Evolutionary conservation across 768 basidiomycete species (phyloP), one percentile per base, ranked within the genome.

Genomic region (Fomitopsis pulvina): DNA sequence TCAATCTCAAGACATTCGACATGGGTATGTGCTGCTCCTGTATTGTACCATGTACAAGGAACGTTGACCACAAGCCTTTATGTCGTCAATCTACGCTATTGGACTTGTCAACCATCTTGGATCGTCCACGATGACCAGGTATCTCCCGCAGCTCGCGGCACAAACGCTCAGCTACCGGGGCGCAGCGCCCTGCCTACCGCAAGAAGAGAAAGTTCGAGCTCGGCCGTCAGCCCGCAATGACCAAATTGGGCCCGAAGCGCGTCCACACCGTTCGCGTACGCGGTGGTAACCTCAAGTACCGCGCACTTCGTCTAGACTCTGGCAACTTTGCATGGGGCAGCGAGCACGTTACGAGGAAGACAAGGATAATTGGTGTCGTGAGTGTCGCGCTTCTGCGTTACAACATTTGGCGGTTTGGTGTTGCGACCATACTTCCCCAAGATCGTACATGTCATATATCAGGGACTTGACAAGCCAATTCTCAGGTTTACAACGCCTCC

Each of bases 191-290:
- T 62, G 83, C 87, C 75, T 95, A 93, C 77, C 92, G 95, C 80
- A 99, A 99, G 83, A 99, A 98, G 91, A 85, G 96, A 86, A 97
- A 98, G 78, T 98, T 98, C 74, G 96, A 99, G 80, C 85, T 97
- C 64, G 96, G 95, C 68, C 92, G 96, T 68, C 96, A 98, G 69
- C 77, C 96, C 51, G 96, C 96, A 60, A 92, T 76, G 80, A 99
- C 96, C 67, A 97, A 91, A 78, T 84, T 99, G 57, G 94, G 96
- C 45, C 65, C 85, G 48, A 98, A 98, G 78, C 90, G 96, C 53
- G 75, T 99, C 63, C 96, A 98, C 76, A 80, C 82, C 48, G 93
- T 99, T 56, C 90, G 96, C 64, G 85, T 87, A 32, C 90, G 96
- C 64, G 96, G 96, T 56, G 96, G 96, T 51, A 97, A 93, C 78